Percentiles rank a stretch among this genome's conserved stretches.
These are phyloP conservation scores for Dendryphion nanum DNA, from an alignment of 2,329 filamentous ascomycete genomes.

Conservation along the genomic window DNA sequence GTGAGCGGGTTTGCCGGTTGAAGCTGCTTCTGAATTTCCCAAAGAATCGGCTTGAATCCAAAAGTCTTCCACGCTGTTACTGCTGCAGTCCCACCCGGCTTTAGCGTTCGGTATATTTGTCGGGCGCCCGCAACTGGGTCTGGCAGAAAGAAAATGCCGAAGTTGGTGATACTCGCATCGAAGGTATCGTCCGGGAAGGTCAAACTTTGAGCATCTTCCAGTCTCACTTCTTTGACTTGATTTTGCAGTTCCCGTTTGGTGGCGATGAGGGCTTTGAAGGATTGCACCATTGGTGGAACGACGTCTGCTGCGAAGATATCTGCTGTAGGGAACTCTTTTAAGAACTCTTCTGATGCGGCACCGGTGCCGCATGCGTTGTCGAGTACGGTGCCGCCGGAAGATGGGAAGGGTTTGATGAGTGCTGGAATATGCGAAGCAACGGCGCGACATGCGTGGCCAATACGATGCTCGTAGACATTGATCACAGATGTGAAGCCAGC, in stretches of 20 bases:
- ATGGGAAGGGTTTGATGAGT: slow-evolving; percentile 3
- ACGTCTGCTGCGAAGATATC: slow-evolving; percentile 2
- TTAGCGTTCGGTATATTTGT: slow-evolving; percentile 32
- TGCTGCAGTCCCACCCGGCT: slow-evolving; percentile 26
- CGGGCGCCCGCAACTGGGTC: slow-evolving; percentile 22
- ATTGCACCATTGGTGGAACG: slow-evolving; percentile 4
- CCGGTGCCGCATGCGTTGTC: slow-evolving; percentile 18
- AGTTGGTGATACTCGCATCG: slow-evolving; percentile 31
- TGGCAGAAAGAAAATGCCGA: slow-evolving; percentile 30
- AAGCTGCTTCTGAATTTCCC: no score
- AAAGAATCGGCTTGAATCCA: no score
- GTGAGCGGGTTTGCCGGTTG: slow-evolving; percentile 5
- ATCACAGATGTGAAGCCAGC: slow-evolving; percentile 4
- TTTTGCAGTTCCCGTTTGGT: slow-evolving; percentile 1
- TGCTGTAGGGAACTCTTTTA: slow-evolving; percentile 1
- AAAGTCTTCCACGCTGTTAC: no score
- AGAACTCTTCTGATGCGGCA: slow-evolving; percentile 5
- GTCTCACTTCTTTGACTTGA: neutral
- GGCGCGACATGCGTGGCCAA: slow-evolving; percentile 4
- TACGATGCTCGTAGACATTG: slow-evolving; percentile 5
- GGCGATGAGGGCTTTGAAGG: slow-evolving; percentile 5
- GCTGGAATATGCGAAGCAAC: slow-evolving; percentile 4
- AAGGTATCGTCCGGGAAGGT: slow-evolving; percentile 20
- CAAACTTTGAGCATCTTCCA: slow-evolving; percentile 4
- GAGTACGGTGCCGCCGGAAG: slow-evolving; percentile 8